phyloP scores from a whole-genome alignment of 441 rosid species.

The Arabidopsis lyrata region DNA sequence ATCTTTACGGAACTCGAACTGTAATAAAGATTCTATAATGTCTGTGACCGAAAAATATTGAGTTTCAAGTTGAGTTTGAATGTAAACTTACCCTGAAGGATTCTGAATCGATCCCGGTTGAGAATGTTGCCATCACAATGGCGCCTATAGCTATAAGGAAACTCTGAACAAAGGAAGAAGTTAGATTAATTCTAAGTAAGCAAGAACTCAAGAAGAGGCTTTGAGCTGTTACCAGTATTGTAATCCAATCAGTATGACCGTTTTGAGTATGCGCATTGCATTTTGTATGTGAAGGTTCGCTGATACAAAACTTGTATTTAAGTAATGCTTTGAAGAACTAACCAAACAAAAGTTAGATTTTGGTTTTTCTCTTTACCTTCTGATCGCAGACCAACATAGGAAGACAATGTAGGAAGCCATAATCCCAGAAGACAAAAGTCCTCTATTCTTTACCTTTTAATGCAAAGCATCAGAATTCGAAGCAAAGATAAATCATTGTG shows the following conservation, averaged over 20 bases:
- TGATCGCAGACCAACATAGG: slow-evolving; percentile 92
- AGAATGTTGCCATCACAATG: slow-evolving; percentile 89
- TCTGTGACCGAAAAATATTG: background rate
- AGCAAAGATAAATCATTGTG: background rate
- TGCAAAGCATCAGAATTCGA: slow-evolving; percentile 25
- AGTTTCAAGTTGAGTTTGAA: background rate
- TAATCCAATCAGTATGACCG: slow-evolving; percentile 67
- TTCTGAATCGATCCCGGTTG: slow-evolving; percentile 90
- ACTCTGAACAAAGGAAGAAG: slow-evolving; percentile 51
- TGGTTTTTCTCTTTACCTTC: slow-evolving; percentile 62
- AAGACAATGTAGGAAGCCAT: slow-evolving; percentile 91
- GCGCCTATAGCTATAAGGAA: slow-evolving; percentile 84
- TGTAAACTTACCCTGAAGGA: slow-evolving; percentile 70
- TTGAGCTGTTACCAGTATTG: slow-evolving; percentile 62
- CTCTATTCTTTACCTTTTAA: slow-evolving; percentile 67
- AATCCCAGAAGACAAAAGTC: slow-evolving; percentile 80
- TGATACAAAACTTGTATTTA: slow-evolving; percentile 44
- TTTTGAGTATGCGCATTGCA: slow-evolving; percentile 57
- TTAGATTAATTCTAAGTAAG: background rate
- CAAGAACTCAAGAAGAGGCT: slow-evolving; percentile 13
- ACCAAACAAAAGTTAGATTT: slow-evolving; percentile 7
- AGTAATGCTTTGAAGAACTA: slow-evolving; percentile 30
- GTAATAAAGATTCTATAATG: slow-evolving; percentile 25
- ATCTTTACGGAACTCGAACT: slow-evolving; percentile 82
- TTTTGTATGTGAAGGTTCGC: slow-evolving; percentile 69